These are phyloP conservation scores for Leucosporidium yakuticum DNA, from an alignment of 768 basidiomycete species.

Conservation along the genomic window DNA sequence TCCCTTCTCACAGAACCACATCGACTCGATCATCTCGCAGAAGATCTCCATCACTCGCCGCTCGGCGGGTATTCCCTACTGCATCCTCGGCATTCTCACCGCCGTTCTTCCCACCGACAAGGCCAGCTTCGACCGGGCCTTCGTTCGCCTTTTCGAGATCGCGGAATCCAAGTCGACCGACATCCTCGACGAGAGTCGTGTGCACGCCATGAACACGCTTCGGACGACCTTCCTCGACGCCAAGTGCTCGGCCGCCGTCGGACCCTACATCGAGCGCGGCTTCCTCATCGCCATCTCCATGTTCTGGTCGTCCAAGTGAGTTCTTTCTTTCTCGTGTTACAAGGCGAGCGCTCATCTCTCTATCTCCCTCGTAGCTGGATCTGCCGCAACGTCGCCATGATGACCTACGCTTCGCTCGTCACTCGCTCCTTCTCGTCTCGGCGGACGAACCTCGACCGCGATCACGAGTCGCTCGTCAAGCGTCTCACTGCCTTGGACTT, in stretches of 20 bases:
- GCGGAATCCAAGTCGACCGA: constrained; percentile 29
- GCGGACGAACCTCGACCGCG: constrained; percentile 31
- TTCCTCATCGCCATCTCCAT: constrained; percentile 28
- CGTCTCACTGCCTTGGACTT: constrained; percentile 26
- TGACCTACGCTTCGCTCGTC: constrained; percentile 31
- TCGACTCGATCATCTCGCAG: constrained; percentile 28
- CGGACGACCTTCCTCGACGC: constrained; percentile 31
- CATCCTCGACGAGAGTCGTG: constrained; percentile 26
- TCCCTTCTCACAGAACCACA: constrained; percentile 7
- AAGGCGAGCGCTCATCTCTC: not conserved
- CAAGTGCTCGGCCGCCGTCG: constrained; percentile 20
- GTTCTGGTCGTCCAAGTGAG: constrained; percentile 32
- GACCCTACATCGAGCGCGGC: constrained; percentile 23
- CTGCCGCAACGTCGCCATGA: constrained; percentile 32
- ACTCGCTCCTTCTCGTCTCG: constrained; percentile 22
- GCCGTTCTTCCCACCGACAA: constrained; percentile 25
- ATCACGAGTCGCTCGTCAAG: constrained; percentile 11
- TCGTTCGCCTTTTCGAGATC: constrained; percentile 28
- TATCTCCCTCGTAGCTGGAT: constrained; percentile 24
- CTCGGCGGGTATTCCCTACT: constrained; percentile 30
- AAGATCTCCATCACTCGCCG: constrained; percentile 35
- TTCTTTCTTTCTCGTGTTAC: fast-evolving
- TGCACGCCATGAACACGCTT: constrained; percentile 35
- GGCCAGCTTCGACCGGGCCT: constrained; percentile 13
- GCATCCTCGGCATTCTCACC: constrained; percentile 32